Evolutionary conservation across 192 early-diverging fungal genomes (phyloP), one percentile per base, ranked within the genome.

Genomic region (Phycomyces blakesleeanus): DNA sequence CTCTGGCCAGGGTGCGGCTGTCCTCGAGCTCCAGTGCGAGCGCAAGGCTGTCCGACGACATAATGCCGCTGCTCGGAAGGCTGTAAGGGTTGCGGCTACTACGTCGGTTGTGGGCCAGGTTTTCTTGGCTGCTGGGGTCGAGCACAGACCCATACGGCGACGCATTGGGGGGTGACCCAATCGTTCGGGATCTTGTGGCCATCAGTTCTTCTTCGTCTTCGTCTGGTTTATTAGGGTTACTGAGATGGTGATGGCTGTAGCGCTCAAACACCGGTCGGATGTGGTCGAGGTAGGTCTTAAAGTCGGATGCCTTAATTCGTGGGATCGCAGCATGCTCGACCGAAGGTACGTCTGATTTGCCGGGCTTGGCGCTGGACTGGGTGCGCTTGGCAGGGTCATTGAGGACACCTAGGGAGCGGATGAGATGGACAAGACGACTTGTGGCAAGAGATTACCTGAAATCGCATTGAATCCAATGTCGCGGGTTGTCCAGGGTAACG

Each of bases 401-500:
- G 16, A 90, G 59, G 2, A 91, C 87, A 55, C 88, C 88, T 78
- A 81, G 75, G 40, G 73, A 34, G 71, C 25, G 20, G 40, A 49
- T n/a, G 18, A 37, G 18, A 24, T 39, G 18, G 39, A 40, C 47
- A 59, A 64, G 37, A 57, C 42, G 51, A 42, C 61, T 55, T 51
- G 7, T 61, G 34, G 20, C 47, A 50, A 52, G 55, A 57, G 24
- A 20, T 37, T 25, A 76, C 80, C 83, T 50, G 81, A 81, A 52
- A 87, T 91, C 64, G 88, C 87, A 74, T 93, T 90, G 57, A 82
- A 84, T 14, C 91, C 91, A 73, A 93, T 90, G 68, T 93, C 89
- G 56, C 74, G 73, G 18, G 78, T 79, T 34, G 86, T 85, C 86
- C 86, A 90, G 6, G 83, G 78, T 29, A 80, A 53, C 1, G 78